Percentiles rank a stretch among this genome's conserved stretches.
Conservation (phyloP, 202 grass and related monocot species). For the Carex arenaria region DNA sequence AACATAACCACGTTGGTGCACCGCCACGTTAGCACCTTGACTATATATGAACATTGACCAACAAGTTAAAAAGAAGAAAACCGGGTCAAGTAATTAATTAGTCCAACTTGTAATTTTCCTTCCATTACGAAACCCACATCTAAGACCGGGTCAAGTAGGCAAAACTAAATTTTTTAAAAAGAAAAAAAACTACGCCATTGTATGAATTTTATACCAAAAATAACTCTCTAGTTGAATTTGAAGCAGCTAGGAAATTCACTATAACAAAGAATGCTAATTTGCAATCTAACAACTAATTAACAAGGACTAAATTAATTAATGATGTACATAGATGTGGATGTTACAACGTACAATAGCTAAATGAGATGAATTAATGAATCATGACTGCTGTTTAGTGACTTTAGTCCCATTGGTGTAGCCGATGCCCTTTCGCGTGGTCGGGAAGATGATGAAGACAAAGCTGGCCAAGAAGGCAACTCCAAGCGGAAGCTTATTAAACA, state of each 20-base stretch:
- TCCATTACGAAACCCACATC: too few relatives aligned
- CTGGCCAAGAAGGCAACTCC: slow-evolving; percentile 33
- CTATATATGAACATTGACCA: too few relatives aligned
- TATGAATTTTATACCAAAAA: not conserved
- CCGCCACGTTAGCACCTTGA: too few relatives aligned
- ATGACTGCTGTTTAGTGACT: not conserved
- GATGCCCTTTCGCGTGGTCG: slow-evolving; percentile 44
- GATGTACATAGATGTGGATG: not conserved
- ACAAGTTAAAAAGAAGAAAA: too few relatives aligned
- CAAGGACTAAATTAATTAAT: not conserved
- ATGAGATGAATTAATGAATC: not conserved
- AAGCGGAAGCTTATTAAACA: slow-evolving; percentile 37
- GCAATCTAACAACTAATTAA: not conserved
- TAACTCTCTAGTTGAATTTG: too few relatives aligned
- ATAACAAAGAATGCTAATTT: not conserved
- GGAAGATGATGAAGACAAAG: slow-evolving; percentile 46
- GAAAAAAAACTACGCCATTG: not conserved
- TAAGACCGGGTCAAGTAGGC: too few relatives aligned
- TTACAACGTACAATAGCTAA: not conserved
- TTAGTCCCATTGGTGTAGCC: slow-evolving; percentile 32
- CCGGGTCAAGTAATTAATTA: too few relatives aligned
- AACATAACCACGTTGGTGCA: too few relatives aligned
- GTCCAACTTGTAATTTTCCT: too few relatives aligned
- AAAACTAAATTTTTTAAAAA: too few relatives aligned
- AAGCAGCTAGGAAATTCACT: not conserved